Conservation (phyloP, 2,329 filamentous ascomycete species). For the Purpureocillium takamizusanense region DNA sequence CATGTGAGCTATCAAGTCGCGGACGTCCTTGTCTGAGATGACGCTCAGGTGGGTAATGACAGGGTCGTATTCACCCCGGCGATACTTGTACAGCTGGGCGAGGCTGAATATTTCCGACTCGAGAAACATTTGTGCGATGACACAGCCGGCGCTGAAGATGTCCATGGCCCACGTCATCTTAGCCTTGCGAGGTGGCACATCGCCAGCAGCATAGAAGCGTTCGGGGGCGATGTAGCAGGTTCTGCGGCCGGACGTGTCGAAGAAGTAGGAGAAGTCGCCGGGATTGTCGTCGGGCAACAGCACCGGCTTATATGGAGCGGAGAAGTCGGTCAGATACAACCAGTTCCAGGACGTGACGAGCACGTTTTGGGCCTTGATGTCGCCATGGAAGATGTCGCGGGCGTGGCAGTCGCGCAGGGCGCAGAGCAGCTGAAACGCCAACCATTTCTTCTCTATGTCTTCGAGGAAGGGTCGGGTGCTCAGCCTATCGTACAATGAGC, state of each 20-base stretch:
- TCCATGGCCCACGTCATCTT: slow-evolving; percentile 90
- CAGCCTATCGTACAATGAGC: slow-evolving; percentile 92
- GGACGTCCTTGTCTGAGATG: slow-evolving; percentile 79
- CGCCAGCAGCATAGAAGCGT: slow-evolving; percentile 67
- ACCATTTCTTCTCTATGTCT: slow-evolving; percentile 98
- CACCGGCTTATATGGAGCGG: slow-evolving; percentile 88
- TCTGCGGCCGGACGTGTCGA: slow-evolving; percentile 82
- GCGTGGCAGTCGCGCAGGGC: slow-evolving; percentile 87
- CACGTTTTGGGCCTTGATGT: slow-evolving; percentile 97
- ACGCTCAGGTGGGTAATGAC: slow-evolving; percentile 70
- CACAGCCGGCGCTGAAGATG: slow-evolving; percentile 92
- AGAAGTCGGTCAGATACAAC: slow-evolving; percentile 97
- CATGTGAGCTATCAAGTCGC: slow-evolving; percentile 90
- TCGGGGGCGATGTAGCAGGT: slow-evolving; percentile 96
- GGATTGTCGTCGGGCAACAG: slow-evolving; percentile 94
- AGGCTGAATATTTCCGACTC: slow-evolving; percentile 97
- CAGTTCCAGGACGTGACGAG: slow-evolving; percentile 99
- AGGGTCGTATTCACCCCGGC: slow-evolving; percentile 86
- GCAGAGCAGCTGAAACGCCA: slow-evolving; percentile 90
- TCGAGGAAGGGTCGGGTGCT: slow-evolving; percentile 95
- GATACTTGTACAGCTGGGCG: slow-evolving; percentile 90
- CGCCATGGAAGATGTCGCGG: slow-evolving; percentile 85
- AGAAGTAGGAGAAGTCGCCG: slow-evolving; percentile 95
- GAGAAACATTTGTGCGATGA: slow-evolving; percentile 92
- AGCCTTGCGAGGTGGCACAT: slow-evolving; percentile 50